phyloP scores from a whole-genome alignment of 352 stramenopile species.

The Globisporangium spinosum region DNA sequence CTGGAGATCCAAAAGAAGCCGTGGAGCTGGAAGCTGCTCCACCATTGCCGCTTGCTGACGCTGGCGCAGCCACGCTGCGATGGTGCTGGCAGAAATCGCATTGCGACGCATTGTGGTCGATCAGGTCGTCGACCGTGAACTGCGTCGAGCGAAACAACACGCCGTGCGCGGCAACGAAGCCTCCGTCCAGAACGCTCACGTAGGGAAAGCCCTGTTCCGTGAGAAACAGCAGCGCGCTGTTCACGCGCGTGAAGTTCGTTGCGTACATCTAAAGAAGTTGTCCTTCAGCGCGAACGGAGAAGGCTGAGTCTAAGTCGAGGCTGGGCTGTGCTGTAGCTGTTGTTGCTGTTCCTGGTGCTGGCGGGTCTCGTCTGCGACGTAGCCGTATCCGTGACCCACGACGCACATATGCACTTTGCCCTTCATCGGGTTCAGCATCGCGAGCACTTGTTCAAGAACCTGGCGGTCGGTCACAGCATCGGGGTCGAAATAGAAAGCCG shows the following conservation, averaged over 20 bases:
- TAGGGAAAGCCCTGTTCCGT: slow-evolving; percentile 68
- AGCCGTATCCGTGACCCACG: slow-evolving; percentile 74
- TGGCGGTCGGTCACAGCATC: slow-evolving; percentile 47
- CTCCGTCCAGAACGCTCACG: slow-evolving; percentile 72
- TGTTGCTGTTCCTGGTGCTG: slow-evolving; percentile 21
- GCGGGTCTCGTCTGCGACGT: slow-evolving; percentile 57
- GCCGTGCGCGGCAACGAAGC: slow-evolving; percentile 58
- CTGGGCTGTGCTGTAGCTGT: slow-evolving; percentile 14
- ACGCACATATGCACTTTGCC: slow-evolving; percentile 68
- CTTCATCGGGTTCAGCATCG: slow-evolving; percentile 63
- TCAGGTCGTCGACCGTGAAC: slow-evolving; percentile 63
- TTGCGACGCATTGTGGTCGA: slow-evolving; percentile 61
- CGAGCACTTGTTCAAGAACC: slow-evolving; percentile 62
- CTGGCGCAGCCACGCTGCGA: slow-evolving; percentile 21
- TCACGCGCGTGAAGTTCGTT: slow-evolving; percentile 61
- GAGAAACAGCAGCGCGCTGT: slow-evolving; percentile 67
- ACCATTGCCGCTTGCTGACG: not conserved
- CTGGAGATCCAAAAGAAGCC: not conserved
- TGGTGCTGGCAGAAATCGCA: slow-evolving; percentile 67
- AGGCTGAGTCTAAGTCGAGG: not conserved
- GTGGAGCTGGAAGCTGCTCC: not conserved
- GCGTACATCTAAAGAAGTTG: slow-evolving; percentile 60
- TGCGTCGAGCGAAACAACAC: slow-evolving; percentile 45
- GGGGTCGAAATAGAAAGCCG: slow-evolving; percentile 74
- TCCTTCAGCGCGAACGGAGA: slow-evolving; percentile 54